phyloP scores from a whole-genome alignment of 2,329 filamentous ascomycete species.

The Neonectria sp. region DNA sequence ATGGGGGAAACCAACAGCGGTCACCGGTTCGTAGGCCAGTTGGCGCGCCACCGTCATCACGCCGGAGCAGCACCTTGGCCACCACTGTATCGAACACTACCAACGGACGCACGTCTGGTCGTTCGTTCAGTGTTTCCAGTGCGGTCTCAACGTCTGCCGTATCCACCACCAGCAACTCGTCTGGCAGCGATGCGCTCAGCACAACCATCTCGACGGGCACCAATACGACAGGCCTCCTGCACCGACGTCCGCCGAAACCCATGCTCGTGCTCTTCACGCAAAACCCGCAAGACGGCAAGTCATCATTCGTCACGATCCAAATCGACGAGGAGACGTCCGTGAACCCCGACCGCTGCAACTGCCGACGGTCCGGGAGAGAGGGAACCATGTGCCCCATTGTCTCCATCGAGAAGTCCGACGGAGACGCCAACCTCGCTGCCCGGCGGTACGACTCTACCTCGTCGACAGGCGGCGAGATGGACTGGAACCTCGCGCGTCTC shows the following conservation, averaged over 20 bases:
- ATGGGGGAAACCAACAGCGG: constrained; percentile 26
- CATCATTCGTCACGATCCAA: constrained; percentile 50
- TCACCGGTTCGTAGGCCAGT: constrained; percentile 36
- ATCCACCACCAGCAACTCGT: constrained; percentile 47
- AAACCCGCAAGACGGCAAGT: constrained; percentile 35
- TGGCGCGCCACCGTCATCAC: constrained; percentile 37
- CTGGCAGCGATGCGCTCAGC: constrained; percentile 43
- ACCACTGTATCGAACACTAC: constrained; percentile 24
- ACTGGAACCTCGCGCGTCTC: constrained; percentile 52
- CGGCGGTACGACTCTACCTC: constrained; percentile 46
- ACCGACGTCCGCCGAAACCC: constrained; percentile 51
- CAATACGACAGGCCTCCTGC: constrained; percentile 49
- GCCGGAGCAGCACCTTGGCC: constrained; percentile 31
- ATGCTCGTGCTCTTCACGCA: constrained; percentile 54
- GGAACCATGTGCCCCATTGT: constrained; percentile 43
- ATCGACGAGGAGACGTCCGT: constrained; percentile 52
- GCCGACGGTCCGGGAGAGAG: constrained; percentile 47
- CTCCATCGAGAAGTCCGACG: constrained; percentile 49
- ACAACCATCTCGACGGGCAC: constrained; percentile 45
- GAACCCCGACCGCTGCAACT: constrained; percentile 55
- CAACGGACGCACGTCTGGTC: constrained; percentile 28
- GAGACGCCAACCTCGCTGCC: constrained; percentile 43
- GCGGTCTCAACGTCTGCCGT: constrained; percentile 15
- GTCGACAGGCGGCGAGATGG: constrained; percentile 28
- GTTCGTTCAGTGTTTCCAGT: constrained; percentile 44